Evolutionary conservation across 805 yeast genomes (phyloP).

Genomic region (Starmerella scarabaei): DNA sequence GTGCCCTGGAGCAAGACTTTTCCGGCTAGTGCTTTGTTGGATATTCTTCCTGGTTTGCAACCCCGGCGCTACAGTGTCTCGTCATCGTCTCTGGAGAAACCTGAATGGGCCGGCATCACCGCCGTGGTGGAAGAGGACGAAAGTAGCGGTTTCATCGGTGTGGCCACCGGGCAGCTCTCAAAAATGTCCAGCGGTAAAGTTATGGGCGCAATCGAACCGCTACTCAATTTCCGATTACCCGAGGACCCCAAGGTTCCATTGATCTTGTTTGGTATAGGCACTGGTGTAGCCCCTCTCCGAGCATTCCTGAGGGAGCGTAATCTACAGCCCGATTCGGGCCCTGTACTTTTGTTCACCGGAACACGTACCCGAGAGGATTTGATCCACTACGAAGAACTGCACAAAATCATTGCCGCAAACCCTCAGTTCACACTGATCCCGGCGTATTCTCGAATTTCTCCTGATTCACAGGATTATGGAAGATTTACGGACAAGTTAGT

Average conservation of each 20-base stretch:
- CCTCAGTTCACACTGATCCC: constrained; percentile 9
- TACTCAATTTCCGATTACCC: constrained; percentile 70
- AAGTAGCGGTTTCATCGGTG: constrained; percentile 13
- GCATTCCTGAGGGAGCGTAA: constrained; percentile 69
- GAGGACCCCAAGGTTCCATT: constrained; percentile 57
- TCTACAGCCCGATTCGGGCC: constrained; percentile 18
- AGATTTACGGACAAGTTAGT: constrained; percentile 11
- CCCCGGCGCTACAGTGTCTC: constrained; percentile 82
- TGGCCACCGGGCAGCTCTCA: constrained; percentile 16
- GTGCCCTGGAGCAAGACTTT: constrained; percentile 52
- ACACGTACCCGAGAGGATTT: constrained; percentile 14
- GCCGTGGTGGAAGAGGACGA: constrained; percentile 53
- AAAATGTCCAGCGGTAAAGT: background rate
- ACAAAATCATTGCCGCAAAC: background rate
- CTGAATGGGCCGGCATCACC: constrained; percentile 54
- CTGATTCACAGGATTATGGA: background rate
- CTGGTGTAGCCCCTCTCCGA: constrained; percentile 84
- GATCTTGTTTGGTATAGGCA: constrained; percentile 76
- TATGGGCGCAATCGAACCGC: constrained; percentile 33
- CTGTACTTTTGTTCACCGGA: constrained; percentile 15
- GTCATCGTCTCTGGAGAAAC: constrained; percentile 58
- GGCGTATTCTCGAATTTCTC: constrained; percentile 14
- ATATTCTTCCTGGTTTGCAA: constrained; percentile 52
- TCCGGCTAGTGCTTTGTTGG: constrained; percentile 50
- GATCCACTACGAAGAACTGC: constrained; percentile 12